Evolutionary conservation across 371 early-diverging fungal species (phyloP).

Genomic region (Conidiobolus incongruus): DNA sequence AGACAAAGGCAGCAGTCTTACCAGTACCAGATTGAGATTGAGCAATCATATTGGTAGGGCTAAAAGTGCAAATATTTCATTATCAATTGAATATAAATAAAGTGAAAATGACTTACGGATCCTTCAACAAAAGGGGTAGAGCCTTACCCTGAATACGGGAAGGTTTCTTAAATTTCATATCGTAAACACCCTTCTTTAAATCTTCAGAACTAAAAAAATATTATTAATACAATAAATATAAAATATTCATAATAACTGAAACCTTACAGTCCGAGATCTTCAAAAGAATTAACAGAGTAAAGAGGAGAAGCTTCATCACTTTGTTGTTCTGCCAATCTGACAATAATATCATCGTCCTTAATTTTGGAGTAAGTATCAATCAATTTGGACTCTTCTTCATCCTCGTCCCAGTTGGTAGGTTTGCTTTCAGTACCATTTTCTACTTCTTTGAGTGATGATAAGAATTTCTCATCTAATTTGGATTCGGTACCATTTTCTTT

Average conservation of each 20-base stretch:
- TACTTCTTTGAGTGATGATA: too few relatives aligned
- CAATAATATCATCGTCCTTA: conserved; percentile 44
- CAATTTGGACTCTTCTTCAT: too few relatives aligned
- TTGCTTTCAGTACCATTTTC: too few relatives aligned
- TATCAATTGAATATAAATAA: too few relatives aligned
- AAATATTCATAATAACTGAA: too few relatives aligned
- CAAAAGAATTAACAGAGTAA: conserved; percentile 53
- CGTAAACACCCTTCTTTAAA: conserved; percentile 79
- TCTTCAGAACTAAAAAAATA: conserved; percentile 12
- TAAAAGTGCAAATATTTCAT: conserved; percentile 4
- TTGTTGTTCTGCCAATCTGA: conserved; percentile 56
- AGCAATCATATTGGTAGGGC: conserved; percentile 55
- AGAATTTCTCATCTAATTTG: too few relatives aligned
- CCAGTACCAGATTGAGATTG: conserved; percentile 82
- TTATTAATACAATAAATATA: too few relatives aligned
- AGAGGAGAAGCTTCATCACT: conserved; percentile 55
- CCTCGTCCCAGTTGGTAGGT: too few relatives aligned
- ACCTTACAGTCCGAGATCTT: conserved; percentile 42
- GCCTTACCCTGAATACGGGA: conserved; percentile 93
- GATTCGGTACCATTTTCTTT: too few relatives aligned
- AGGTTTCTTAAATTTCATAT: conserved; percentile 79
- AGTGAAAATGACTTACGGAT: conserved; percentile 47
- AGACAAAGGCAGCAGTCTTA: conserved; percentile 93
- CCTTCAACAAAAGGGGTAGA: conserved; percentile 56
- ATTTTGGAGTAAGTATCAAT: too few relatives aligned